Evolutionary conservation across 1,284 basidiomycete species (phyloP).

Genomic region (Ganoderma meredithae): DNA sequence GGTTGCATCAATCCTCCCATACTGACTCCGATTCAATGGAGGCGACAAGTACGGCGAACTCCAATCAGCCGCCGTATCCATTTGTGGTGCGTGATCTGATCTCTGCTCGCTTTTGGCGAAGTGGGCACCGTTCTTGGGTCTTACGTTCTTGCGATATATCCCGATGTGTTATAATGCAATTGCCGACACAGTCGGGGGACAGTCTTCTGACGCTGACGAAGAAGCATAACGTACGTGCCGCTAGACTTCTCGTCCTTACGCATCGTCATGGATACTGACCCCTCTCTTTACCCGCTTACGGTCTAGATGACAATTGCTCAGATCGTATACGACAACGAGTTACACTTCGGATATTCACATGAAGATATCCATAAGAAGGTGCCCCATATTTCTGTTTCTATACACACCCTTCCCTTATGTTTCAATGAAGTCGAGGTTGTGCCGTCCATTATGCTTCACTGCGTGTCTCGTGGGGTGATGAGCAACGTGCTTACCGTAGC

Average conservation of each 20-base stretch:
- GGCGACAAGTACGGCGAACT: constrained; percentile 39
- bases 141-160: neutral
- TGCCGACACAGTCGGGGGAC: constrained; percentile 64
- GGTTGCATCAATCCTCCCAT: constrained; percentile 73
- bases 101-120: neutral
- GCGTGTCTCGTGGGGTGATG: neutral
- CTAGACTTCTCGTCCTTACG: constrained; percentile 15
- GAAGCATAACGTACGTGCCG: constrained; percentile 78
- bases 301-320: constrained; percentile 89
- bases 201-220: constrained; percentile 80
- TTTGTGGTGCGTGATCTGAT: constrained; percentile 55
- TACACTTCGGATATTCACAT: constrained; percentile 77
- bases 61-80: constrained; percentile 76
- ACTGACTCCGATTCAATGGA: constrained; percentile 47
- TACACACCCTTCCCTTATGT: constrained; percentile 2
- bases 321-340: constrained; percentile 96
- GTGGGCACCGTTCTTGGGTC: neutral
- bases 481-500: neutral
- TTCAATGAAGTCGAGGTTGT: neutral
- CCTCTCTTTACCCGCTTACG: constrained; percentile 27
- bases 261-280: constrained; percentile 27
- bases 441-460: neutral
- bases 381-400: constrained; percentile 30
- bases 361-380: constrained; percentile 83
- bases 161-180: neutral